Evolutionary conservation across 2,329 filamentous ascomycete species (phyloP).

Genomic region (Monosporascus sp.): DNA sequence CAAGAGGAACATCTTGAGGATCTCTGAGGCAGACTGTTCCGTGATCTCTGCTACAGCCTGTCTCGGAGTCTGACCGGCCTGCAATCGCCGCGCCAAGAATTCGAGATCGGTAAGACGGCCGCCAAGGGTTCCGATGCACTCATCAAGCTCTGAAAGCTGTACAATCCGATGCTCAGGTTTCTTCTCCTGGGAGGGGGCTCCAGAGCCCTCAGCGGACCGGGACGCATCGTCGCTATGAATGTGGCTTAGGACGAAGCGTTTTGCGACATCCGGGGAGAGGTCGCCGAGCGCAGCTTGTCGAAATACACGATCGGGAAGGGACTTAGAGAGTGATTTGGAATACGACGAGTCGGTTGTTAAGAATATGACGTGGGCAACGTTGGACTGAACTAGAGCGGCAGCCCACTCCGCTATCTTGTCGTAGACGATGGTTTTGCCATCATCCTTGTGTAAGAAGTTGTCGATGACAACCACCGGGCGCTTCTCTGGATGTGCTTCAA

Average conservation of each 20-base stretch:
- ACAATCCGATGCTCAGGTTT: conserved; percentile 14
- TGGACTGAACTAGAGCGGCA: conserved; percentile 75
- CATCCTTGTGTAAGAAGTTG: conserved; percentile 80
- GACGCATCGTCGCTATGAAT: conserved; percentile 48
- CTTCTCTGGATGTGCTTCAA: conserved; percentile 82
- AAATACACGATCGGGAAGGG: conserved; percentile 87
- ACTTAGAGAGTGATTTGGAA: conserved; percentile 79
- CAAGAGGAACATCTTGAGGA: conserved; percentile 87
- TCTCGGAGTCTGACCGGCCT: conserved; percentile 75
- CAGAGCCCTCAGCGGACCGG: conserved; percentile 23
- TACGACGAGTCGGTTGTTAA: conserved; percentile 85
- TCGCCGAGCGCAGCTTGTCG: conserved; percentile 81
- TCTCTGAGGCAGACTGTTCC: conserved; percentile 80
- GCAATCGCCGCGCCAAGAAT: conserved; percentile 84
- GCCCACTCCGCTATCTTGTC: conserved; percentile 88
- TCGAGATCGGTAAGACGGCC: conserved; percentile 94
- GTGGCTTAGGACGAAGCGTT: conserved; percentile 82
- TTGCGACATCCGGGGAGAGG: conserved; percentile 78
- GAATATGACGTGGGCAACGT: conserved; percentile 91
- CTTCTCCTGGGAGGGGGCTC: conserved; percentile 20
- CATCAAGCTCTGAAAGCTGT: conserved; percentile 67
- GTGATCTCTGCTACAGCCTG: conserved; percentile 84
- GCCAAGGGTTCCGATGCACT: conserved; percentile 74
- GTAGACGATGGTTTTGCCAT: conserved; percentile 61
- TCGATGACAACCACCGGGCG: conserved; percentile 83